These are phyloP conservation scores for Picea sitchensis DNA, from an alignment of 75 land plant genomes.

Conservation along the genomic window DNA sequence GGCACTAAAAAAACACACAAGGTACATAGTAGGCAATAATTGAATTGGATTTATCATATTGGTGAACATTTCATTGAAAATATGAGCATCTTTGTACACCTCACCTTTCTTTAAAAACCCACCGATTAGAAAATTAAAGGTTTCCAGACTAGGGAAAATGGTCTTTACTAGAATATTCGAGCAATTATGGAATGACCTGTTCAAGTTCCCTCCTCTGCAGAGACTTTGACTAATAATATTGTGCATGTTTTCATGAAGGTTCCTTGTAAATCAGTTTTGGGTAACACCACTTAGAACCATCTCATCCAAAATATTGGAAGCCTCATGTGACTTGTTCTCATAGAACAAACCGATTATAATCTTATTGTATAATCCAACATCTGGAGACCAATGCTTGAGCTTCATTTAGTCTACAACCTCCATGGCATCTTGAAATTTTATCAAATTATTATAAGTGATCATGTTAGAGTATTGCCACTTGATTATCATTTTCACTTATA, in stretches of 20 bases:
- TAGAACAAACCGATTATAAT: conserved; percentile 31
- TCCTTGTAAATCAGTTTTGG: conserved; percentile 43
- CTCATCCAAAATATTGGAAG: conserved; percentile 57
- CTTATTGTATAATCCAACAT: conserved; percentile 48
- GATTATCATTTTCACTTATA: conserved; percentile 30
- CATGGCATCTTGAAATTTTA: conserved; percentile 43
- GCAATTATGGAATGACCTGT: conserved; percentile 38
- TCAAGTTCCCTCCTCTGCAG: conserved; percentile 7
- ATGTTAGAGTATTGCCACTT: conserved; percentile 32
- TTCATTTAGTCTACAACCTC: conserved; percentile 68
- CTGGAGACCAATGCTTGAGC: conserved; percentile 62
- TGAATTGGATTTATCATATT: too few species aligned
- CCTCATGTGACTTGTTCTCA: conserved; percentile 27
- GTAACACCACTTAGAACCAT: conserved; percentile 27
- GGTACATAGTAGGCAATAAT: too few species aligned
- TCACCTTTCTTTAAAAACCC: conserved; percentile 51
- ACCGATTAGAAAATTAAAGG: conserved; percentile 37
- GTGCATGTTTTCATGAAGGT: conserved; percentile 35
- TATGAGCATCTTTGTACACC: conserved; percentile 20
- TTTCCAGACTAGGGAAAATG: conserved; percentile 22
- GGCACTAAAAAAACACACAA: too few species aligned
- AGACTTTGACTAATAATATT: conserved; percentile 42
- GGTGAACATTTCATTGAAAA: too few species aligned
- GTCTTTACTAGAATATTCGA: conserved; percentile 30
- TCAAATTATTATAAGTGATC: conserved; percentile 47